Conservation (phyloP, 257 asterid species). For the Euphrasia confusa region DNA sequence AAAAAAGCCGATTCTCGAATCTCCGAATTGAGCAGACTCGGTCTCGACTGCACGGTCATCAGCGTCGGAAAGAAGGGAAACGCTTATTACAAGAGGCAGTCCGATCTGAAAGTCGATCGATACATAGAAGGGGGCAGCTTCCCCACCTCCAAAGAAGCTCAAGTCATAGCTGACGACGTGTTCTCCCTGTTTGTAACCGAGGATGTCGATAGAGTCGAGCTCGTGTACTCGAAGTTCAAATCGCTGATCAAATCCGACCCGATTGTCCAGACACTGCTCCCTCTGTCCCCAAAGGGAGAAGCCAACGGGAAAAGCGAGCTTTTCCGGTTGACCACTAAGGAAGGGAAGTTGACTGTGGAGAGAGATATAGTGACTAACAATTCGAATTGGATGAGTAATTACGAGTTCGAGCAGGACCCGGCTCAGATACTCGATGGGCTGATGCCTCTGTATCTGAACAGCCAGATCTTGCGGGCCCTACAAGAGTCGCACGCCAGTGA, state of each 20-base stretch:
- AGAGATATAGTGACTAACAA: constrained; percentile 38
- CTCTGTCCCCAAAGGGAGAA: constrained; percentile 50
- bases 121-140: constrained; percentile 48
- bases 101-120: constrained; percentile 35
- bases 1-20: constrained; percentile 52
- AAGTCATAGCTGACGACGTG: constrained; percentile 64
- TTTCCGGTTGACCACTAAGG: constrained; percentile 60
- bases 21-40: constrained; percentile 40
- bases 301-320: constrained; percentile 58
- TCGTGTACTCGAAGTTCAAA: constrained; percentile 60
- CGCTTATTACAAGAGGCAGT: constrained; percentile 40
- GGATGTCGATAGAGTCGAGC: constrained; percentile 81
- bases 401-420: constrained; percentile 75
- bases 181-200: constrained; percentile 58
- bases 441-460: constrained; percentile 74
- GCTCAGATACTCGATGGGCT: constrained; percentile 80
- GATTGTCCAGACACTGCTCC: constrained; percentile 55
- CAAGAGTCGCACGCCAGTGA: constrained; percentile 87
- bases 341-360: constrained; percentile 56
- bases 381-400: not conserved
- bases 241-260: constrained; percentile 67
- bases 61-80: constrained; percentile 74
- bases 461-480: constrained; percentile 72
- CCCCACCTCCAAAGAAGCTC: constrained; percentile 69
- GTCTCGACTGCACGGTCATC: constrained; percentile 42